Base-by-base conservation (phyloP, 148 eudicot species). In the Silene uniflora region DNA sequence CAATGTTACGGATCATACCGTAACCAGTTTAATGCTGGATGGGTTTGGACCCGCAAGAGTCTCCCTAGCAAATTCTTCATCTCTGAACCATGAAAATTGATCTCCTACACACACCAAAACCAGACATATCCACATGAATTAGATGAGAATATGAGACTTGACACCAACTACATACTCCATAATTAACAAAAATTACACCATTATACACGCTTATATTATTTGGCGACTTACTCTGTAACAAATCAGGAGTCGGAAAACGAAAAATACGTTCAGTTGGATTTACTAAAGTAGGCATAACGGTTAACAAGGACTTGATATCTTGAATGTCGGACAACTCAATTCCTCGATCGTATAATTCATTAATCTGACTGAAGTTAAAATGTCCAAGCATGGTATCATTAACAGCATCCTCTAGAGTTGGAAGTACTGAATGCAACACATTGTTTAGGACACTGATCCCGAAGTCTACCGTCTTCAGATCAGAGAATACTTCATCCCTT, bases 401-500 rank as follows among this genome's bases (percentile, higher is more conserved):
- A 32, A 44, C 61, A 66, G 70, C 10, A 6, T 78, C 78, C 78
- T 81, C 70, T 46, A 84, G n/a, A 6, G 77, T 7, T 0, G 87
- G 84, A 27, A 81, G 25, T 13, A 84, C 46, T 13, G 80, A 77
- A 69, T 76, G 39, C 59, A 84, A 4, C 11, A 78, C 82, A 52
- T 75, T 52, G n/a, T 65, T 56, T 6, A 84, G 64, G 11, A 23
- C 49, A 67, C 52, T 84, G 13, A 76, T 59, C 21, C 68, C 27
- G 72, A 84, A 84, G 19, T 79, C 42, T 44, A 78, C 22, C 62
- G 55, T 32, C 80, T 84, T 84, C 17, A 76, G 13, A 58, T 84
- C 87, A 6, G 80, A 76, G 32, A 84, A 84, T 1, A 81, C 22
- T 65, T 84, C 87, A 21, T 84, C 87, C 61, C 87, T 84, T 46